Base-by-base conservation (phyloP, 2,329 filamentous ascomycete genomes). In the Alternaria conjuncta region DNA sequence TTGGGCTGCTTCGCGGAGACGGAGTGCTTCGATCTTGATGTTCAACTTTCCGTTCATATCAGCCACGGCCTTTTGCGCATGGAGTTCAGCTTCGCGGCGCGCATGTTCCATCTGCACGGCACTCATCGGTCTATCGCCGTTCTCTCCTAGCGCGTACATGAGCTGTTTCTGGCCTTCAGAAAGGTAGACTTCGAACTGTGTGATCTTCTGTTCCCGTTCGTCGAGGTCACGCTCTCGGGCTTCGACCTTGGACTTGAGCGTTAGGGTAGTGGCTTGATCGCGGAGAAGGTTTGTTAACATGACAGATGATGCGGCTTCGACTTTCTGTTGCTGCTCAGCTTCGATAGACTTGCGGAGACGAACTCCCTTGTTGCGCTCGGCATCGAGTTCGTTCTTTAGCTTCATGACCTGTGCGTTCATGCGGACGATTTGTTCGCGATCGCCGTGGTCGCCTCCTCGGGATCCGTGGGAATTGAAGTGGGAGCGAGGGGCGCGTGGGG, bases 121-220 rank as follows among this genome's bases (percentile, higher is more conserved):
- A 9, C 47, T 61, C 64, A 72, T 70, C 8, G 50, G 36, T 1
- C 53, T 50, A 5, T 60, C 56, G 3, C 64, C 69, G 1, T 59
- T 55, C 20, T 69, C 30, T 13, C 69, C 66, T 2, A 66, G 53
- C 18, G 67, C 36, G 20, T 50, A 28, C 11, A 63, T 47, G 6
- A 74, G 47, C 15, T 72, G 69, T 28, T 66, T 72, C 51, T 76
- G 72, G 7, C 75, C 75, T 21, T 64, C 57, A 6, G 64, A 30
- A 3, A 76, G 69, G 30, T 70, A 71, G 0, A 61, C 21, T 30
- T 77, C 75, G 0, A 65, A 7, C 25, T 74, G 67, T 6, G 62
- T 30, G 11, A 73, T 67, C 2, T 46, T 60, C 6, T 58, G 45
- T 13, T 70, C 64, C 1, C 73, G 73, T 5, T 59, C 23, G 0